A percentile compares a stretch with the other conserved stretches of the same genome.
Conservation (phyloP, 2,329 filamentous ascomycete species). For the Bimuria novae-zelandiae region DNA sequence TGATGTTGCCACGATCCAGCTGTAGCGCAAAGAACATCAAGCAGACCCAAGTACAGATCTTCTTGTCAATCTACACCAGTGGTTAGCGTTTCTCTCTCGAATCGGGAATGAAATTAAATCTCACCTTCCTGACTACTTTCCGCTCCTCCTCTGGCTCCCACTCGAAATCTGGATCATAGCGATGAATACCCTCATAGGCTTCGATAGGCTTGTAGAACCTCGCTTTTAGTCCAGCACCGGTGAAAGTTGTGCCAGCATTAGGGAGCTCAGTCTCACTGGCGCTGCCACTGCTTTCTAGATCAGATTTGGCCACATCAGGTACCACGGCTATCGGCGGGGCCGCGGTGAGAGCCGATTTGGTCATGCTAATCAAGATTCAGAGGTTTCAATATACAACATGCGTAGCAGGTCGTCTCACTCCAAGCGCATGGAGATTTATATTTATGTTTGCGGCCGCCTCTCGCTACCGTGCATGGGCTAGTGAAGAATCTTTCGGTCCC, state of each 20-base stretch:
- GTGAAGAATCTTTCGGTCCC: not conserved
- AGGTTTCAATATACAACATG: too few species aligned
- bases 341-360: conserved; percentile 3
- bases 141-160: conserved; percentile 64
- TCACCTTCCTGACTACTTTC: conserved; percentile 58
- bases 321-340: conserved; percentile 12
- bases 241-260: conserved; percentile 40
- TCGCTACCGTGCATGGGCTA: not conserved
- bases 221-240: conserved; percentile 39
- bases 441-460: not conserved
- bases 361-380: conserved; percentile 10
- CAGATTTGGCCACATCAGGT: conserved; percentile 23
- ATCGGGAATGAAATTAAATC: too few species aligned
- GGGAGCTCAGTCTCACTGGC: conserved; percentile 22
- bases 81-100: too few species aligned
- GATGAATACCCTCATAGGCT: conserved; percentile 62
- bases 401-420: not conserved
- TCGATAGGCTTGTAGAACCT: conserved; percentile 57
- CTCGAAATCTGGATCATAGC: conserved; percentile 61
- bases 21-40: conserved; percentile 61
- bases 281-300: conserved; percentile 24
- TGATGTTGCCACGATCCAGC: conserved; percentile 55
- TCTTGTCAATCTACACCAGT: conserved; percentile 59
- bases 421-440: not conserved
- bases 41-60: conserved; percentile 58